Base-by-base conservation (phyloP, 106 monocot species). In the Acorus calamus region DNA sequence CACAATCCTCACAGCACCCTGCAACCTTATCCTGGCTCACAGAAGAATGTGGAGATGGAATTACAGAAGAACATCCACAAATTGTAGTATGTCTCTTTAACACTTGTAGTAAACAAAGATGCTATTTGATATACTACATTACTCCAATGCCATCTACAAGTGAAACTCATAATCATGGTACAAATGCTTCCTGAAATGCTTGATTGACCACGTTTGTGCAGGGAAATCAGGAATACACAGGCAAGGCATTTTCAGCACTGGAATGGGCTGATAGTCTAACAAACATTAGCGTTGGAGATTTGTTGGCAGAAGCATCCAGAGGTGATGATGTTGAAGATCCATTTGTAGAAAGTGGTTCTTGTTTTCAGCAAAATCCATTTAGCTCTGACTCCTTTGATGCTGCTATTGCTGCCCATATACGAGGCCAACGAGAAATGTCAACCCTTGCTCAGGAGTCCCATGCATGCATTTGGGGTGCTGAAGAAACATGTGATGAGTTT, bases 201-300 rank as follows among this genome's bases (percentile, higher is more conserved):
- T 3, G 45, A n/a, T 13, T 65, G 11, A 63, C 10, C 14, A 7
- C 46, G 11, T 44, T 11, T 7, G 5, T 61, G 6, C 59, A 89
- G 81, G 78, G 60, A 55, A 14, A 52, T 11, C 7, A 13, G 51
- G 59, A 69, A 14, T 49, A 61, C 48, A 68, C 50, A 56, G 49
- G 55, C 68, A 67, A 47, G 41, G 6, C 53, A 55, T 9, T 73
- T 8, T 86, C 81, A 46, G 76, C 80, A 61, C 72, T 61, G 50
- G 87, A 81, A 14, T 98, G 98, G 98, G 87, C 88, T 65, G 98
- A 98, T 74, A 98, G 83, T 74, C 80, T 92, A 41, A 89, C 94
- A 6, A 81, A 86, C 66, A 69, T 93, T 63, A 93, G 93, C 56
- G 64, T 93, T 61, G 88, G 93, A 13, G 82, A 88, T 73, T 63